These are phyloP conservation scores for Verticillium zaregamsianum DNA, from an alignment of 2,329 filamentous ascomycete genomes.

Conservation along the genomic window DNA sequence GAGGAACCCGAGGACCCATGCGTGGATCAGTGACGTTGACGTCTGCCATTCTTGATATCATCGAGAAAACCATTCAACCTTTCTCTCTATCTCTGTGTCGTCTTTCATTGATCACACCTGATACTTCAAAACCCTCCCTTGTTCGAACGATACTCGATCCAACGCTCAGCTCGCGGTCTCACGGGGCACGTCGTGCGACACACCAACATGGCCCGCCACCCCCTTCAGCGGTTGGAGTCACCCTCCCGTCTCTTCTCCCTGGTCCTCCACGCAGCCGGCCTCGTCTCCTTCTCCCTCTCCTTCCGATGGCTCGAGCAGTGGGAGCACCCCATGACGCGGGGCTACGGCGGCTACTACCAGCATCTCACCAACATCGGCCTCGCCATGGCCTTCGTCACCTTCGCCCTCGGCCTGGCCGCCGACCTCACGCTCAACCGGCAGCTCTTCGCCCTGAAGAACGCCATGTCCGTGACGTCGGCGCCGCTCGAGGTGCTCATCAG, in stretches of 20 bases:
- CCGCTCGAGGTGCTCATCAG: conserved; percentile 69
- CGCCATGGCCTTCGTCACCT: conserved; percentile 55
- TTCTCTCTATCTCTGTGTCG: neutral
- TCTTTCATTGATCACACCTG: too few relatives aligned
- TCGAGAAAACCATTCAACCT: neutral
- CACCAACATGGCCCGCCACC: conserved; percentile 44
- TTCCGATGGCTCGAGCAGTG: conserved; percentile 47
- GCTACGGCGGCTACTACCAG: conserved; percentile 66
- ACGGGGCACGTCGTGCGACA: too few relatives aligned
- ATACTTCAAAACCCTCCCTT: too few relatives aligned
- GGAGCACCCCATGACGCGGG: conserved; percentile 48
- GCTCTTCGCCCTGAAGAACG: conserved; percentile 66
- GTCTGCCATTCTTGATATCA: neutral
- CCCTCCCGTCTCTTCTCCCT: conserved; percentile 62
- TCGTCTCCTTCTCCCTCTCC: conserved; percentile 47
- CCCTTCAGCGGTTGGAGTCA: conserved; percentile 60
- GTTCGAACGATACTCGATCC: too few relatives aligned
- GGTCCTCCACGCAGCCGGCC: conserved; percentile 52
- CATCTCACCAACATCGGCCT: conserved; percentile 74
- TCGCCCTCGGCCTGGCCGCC: conserved; percentile 56
- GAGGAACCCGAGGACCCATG: neutral
- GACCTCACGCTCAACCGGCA: conserved; percentile 55
- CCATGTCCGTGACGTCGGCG: conserved; percentile 58
- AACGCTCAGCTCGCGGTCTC: too few relatives aligned
- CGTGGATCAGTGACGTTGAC: neutral